Evolutionary conservation across 2,329 filamentous ascomycete genomes (phyloP).

Genomic region (Fusarium camptoceras): DNA sequence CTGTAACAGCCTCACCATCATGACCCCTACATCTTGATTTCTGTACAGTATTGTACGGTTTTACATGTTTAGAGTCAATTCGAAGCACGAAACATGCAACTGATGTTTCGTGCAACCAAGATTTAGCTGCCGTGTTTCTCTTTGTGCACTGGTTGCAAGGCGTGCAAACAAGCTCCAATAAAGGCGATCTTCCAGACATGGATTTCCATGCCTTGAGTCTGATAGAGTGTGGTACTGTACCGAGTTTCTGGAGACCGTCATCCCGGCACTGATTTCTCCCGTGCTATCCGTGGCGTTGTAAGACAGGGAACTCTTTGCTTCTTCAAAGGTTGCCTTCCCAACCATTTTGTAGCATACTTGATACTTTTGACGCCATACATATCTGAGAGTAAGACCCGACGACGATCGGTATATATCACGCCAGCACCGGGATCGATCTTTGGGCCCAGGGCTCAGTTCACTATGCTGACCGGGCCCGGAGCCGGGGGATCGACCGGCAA

Average conservation of each 20-base stretch:
- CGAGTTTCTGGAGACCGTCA: constrained; percentile 28
- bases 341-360: constrained; percentile 1
- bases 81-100: not conserved
- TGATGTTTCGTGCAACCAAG: constrained; percentile 13
- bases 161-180: not conserved
- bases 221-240: constrained; percentile 22
- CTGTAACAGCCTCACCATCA: constrained; percentile 13
- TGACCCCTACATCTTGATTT: not conserved
- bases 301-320: constrained; percentile 29
- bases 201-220: constrained; percentile 5
- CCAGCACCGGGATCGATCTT: not conserved
- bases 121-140: constrained; percentile 4
- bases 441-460: constrained; percentile 1
- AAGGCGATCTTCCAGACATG: constrained; percentile 15
- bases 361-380: not conserved
- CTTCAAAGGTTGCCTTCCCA: constrained; percentile 3
- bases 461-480: not conserved
- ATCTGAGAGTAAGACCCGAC: constrained; percentile 14
- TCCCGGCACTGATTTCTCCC: constrained; percentile 6
- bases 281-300: constrained; percentile 19
- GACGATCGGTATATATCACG: constrained; percentile 6
- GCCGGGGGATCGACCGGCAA: constrained; percentile 29
- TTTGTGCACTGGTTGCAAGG: constrained; percentile 3
- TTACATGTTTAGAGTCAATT: not conserved
- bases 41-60: not conserved